These are phyloP conservation scores for Nepenthes gracilis DNA, from an alignment of 148 eudicot species.

Conservation along the genomic window DNA sequence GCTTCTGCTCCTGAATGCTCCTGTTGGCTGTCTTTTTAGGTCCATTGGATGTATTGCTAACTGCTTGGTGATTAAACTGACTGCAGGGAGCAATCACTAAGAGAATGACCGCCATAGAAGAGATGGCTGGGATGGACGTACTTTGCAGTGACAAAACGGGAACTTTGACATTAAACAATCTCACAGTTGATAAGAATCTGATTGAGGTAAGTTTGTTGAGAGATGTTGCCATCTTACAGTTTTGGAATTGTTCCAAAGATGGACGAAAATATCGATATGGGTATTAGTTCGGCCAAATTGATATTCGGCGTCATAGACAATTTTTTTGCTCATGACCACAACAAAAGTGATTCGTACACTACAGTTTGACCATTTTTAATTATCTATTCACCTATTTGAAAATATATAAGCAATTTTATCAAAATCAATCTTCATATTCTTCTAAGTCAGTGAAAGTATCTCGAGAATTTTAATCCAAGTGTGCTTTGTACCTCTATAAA, in stretches of 20 bases:
- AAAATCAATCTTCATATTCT: too few species aligned
- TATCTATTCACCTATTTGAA: too few species aligned
- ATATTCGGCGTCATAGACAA: not conserved
- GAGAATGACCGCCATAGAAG: conserved; percentile 58
- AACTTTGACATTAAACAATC: conserved; percentile 45
- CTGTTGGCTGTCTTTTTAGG: not conserved
- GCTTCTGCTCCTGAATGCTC: conserved; percentile 2
- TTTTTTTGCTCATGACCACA: too few species aligned
- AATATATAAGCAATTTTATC: too few species aligned
- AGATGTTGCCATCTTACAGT: not conserved
- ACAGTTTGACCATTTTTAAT: too few species aligned
- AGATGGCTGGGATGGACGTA: conserved; percentile 61
- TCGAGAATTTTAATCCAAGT: too few species aligned
- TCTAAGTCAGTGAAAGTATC: too few species aligned
- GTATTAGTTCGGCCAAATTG: not conserved
- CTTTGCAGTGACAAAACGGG: conserved; percentile 58
- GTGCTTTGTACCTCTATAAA: too few species aligned
- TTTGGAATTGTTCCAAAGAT: too few species aligned
- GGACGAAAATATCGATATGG: too few species aligned
- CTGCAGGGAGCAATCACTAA: conserved; percentile 48
- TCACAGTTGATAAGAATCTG: conserved; percentile 48
- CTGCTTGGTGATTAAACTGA: not conserved
- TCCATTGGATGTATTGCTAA: not conserved
- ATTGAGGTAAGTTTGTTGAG: conserved; percentile 25
- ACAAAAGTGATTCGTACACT: too few species aligned